Evolutionary conservation across 805 yeast species (phyloP).

Genomic region (Saturnispora silvae): DNA sequence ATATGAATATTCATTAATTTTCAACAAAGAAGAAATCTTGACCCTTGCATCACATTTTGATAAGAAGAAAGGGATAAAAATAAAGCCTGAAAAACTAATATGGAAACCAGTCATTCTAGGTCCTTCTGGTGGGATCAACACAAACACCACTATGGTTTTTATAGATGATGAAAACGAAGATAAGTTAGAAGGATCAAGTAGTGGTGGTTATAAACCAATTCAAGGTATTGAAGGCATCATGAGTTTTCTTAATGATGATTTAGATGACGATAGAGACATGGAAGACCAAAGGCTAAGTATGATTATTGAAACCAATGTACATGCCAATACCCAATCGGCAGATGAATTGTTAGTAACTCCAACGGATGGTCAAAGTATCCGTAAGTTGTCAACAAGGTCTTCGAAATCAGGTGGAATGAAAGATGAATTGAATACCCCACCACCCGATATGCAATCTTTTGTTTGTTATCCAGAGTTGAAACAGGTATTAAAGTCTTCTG

Average conservation of each 20-base stretch:
- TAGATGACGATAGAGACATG: slow-evolving; percentile 49
- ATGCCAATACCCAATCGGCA: too few species aligned
- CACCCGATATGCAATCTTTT: slow-evolving; percentile 9
- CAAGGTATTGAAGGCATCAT: slow-evolving; percentile 47
- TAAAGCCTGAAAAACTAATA: slow-evolving; percentile 45
- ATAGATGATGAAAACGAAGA: slow-evolving; percentile 17
- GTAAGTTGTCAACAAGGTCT: too few species aligned
- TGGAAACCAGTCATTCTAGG: slow-evolving; percentile 85
- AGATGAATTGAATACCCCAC: slow-evolving; percentile 1
- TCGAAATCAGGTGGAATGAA: too few species aligned
- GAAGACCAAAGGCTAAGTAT: slow-evolving; percentile 49
- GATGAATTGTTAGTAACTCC: too few species aligned
- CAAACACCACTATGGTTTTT: slow-evolving; percentile 36
- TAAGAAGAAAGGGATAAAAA: slow-evolving; percentile 36
- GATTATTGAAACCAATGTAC: too few species aligned
- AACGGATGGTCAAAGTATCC: too few species aligned
- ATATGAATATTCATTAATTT: slow-evolving; percentile 40
- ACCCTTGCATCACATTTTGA: slow-evolving; percentile 40
- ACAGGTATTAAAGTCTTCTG: slow-evolving; percentile 1
- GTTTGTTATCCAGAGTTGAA: slow-evolving; percentile 22
- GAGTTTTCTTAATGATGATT: slow-evolving; percentile 57
- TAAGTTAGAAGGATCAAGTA: slow-evolving; percentile 21
- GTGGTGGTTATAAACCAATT: slow-evolving; percentile 24
- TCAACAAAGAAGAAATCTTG: slow-evolving; percentile 37
- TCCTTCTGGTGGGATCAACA: slow-evolving; percentile 76